These are phyloP conservation scores for Juglanconis sp. DNA, from an alignment of 2,329 filamentous ascomycete genomes.

Conservation along the genomic window DNA sequence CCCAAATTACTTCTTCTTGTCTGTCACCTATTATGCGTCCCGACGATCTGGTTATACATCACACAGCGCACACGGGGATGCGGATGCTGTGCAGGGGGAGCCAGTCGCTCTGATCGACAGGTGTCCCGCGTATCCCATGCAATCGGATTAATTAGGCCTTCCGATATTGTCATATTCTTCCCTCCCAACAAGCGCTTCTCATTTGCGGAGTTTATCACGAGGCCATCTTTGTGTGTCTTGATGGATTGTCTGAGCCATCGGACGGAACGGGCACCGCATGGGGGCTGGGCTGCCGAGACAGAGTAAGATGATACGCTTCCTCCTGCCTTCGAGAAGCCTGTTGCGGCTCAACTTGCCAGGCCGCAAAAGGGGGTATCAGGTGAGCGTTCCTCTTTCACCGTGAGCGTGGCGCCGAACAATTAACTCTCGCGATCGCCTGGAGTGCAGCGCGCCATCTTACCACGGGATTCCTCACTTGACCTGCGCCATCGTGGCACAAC, in stretches of 20 bases:
- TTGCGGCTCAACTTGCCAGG: slow-evolving; percentile 12
- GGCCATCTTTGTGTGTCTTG: not conserved
- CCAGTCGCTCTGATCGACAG: not conserved
- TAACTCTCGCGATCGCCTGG: not conserved
- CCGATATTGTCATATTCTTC: slow-evolving; percentile 1
- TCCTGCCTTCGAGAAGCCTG: not conserved
- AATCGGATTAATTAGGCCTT: not conserved
- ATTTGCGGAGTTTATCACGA: not conserved
- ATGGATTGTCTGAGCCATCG: not conserved
- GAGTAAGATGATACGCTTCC: not conserved
- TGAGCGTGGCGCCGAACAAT: not conserved
- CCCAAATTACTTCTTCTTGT: not conserved
- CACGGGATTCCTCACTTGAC: slow-evolving; percentile 14
- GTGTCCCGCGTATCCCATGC: not conserved
- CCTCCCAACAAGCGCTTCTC: not conserved
- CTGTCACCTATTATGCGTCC: slow-evolving; percentile 2
- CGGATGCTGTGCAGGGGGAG: slow-evolving; percentile 6
- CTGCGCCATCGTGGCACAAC: slow-evolving; percentile 17
- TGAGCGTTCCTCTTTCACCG: not conserved
- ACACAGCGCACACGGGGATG: slow-evolving; percentile 7
- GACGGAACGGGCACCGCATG: not conserved
- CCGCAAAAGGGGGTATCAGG: not conserved
- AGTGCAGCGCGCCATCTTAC: slow-evolving; percentile 1
- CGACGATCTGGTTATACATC: slow-evolving; percentile 17
- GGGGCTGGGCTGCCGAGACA: slow-evolving; percentile 7